Evolutionary conservation across 2,329 filamentous ascomycete species (phyloP).

Genomic region (Fusarium chuoi): DNA sequence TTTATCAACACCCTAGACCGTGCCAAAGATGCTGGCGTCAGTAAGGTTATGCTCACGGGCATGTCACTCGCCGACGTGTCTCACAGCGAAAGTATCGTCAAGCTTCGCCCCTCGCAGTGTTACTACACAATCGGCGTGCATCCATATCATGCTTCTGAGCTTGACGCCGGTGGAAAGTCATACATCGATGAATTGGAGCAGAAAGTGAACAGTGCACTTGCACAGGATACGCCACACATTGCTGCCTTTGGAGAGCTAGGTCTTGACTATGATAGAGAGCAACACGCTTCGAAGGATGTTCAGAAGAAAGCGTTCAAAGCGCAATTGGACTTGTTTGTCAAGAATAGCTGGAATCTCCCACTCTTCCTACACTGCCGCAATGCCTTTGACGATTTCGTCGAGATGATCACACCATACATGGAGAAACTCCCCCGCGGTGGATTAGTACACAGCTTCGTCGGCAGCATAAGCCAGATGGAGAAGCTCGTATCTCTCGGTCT

Average conservation of each 20-base stretch:
- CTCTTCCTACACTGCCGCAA: slow-evolving; percentile 43
- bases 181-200: slow-evolving; percentile 39
- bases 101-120: slow-evolving; percentile 48
- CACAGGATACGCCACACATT: slow-evolving; percentile 45
- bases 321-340: slow-evolving; percentile 41
- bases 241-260: slow-evolving; percentile 62
- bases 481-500: slow-evolving; percentile 37
- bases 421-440: slow-evolving; percentile 39
- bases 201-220: slow-evolving; percentile 40
- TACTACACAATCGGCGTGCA: slow-evolving; percentile 61
- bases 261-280: slow-evolving; percentile 60
- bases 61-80: slow-evolving; percentile 48
- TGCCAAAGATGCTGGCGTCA: slow-evolving; percentile 53
- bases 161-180: slow-evolving; percentile 46
- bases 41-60: slow-evolving; percentile 55
- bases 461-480: slow-evolving; percentile 39
- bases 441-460: slow-evolving; percentile 44
- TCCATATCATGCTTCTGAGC: slow-evolving; percentile 60
- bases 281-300: slow-evolving; percentile 52
- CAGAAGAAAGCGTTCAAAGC: slow-evolving; percentile 40
- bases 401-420: slow-evolving; percentile 53
- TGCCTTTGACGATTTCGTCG: slow-evolving; percentile 43
- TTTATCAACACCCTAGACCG: slow-evolving; percentile 56
- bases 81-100: slow-evolving; percentile 44
- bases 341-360: slow-evolving; percentile 39